These are phyloP conservation scores for Camellia oleifera DNA, from an alignment of 179 eudicot genomes.

Conservation along the genomic window DNA sequence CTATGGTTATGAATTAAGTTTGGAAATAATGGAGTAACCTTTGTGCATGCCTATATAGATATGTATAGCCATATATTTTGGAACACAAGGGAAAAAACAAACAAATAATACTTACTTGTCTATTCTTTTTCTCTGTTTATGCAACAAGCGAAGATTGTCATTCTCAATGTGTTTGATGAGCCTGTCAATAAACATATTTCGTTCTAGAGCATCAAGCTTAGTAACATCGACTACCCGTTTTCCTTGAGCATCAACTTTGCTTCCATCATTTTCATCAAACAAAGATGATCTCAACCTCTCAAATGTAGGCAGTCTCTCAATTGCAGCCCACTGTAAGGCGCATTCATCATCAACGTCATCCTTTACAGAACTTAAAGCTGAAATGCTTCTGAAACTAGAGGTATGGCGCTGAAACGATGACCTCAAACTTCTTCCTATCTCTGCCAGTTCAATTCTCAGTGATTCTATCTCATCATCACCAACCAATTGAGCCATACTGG, in stretches of 20 bases:
- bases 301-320: conserved; percentile 36
- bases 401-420: conserved; percentile 35
- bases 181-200: conserved; percentile 65
- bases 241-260: conserved; percentile 28
- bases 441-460: conserved; percentile 41
- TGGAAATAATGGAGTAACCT: not conserved
- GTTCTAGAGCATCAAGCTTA: conserved; percentile 57
- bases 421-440: conserved; percentile 50
- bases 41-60: not conserved
- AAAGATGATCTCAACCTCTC: conserved; percentile 48
- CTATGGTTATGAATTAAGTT: too few species aligned
- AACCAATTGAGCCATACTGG: conserved; percentile 40
- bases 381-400: conserved; percentile 37
- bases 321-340: conserved; percentile 27
- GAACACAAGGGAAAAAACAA: not conserved
- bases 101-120: conserved; percentile 48
- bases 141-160: conserved; percentile 72
- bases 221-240: conserved; percentile 59
- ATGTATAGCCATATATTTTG: not conserved
- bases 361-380: conserved; percentile 29
- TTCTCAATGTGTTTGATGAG: conserved; percentile 67
- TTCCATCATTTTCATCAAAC: conserved; percentile 37
- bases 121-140: conserved; percentile 59
- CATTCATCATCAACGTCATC: conserved; percentile 21
- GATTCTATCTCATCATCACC: conserved; percentile 45